A percentile compares a stretch with the other conserved stretches of the same genome.
phyloP scores from a whole-genome alignment of 345 rosid genomes.

The Lepidium sativum region DNA sequence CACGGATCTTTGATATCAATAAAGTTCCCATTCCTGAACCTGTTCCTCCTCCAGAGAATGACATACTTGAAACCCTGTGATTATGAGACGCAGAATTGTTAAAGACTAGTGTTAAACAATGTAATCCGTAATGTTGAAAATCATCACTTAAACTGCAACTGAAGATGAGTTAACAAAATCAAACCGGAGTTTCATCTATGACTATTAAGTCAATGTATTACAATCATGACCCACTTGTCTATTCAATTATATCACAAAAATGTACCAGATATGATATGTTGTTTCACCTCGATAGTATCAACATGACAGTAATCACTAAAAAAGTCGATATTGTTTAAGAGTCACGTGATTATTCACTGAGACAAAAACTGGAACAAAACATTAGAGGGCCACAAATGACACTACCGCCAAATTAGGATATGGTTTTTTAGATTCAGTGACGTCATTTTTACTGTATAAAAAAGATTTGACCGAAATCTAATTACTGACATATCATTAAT shows the following conservation, averaged over 20 bases:
- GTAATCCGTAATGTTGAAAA: no score
- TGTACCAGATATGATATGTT: neutral
- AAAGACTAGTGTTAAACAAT: neutral
- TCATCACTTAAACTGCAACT: no score
- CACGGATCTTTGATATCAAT: slow-evolving; percentile 85
- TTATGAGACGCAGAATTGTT: neutral
- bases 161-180: no score
- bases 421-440: neutral
- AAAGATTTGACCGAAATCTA: neutral
- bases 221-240: slow-evolving; percentile 4
- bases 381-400: slow-evolving; percentile 10
- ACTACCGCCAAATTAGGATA: slow-evolving; percentile 1
- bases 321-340: neutral
- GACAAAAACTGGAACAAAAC: slow-evolving; percentile 10
- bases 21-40: slow-evolving; percentile 99
- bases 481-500: neutral
- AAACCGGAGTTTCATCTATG: no score
- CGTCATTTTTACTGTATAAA: neutral
- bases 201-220: no score
- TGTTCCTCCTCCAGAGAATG: slow-evolving; percentile 98
- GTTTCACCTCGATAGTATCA: slow-evolving; percentile 8
- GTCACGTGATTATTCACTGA: slow-evolving; percentile 7
- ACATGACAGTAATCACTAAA: neutral
- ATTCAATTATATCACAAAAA: neutral
- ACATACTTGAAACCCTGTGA: slow-evolving; percentile 85